Evolutionary conservation across 176 grass and related monocot species (phyloP).

Genomic region (Zoysia japonica): DNA sequence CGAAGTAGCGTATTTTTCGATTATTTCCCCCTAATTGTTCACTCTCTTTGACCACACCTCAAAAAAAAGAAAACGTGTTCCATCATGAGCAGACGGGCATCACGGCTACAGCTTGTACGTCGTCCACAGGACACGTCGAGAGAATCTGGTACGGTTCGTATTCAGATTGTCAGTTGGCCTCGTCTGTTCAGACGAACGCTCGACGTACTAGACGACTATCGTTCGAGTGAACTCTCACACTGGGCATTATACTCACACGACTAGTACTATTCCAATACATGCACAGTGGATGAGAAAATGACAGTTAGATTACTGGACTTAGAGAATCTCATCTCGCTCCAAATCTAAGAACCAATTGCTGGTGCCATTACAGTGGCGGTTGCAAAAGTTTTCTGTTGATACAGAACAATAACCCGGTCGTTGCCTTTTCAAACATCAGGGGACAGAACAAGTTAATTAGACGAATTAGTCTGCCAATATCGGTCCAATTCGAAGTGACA

Average conservation of each 20-base stretch:
- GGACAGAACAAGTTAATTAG: background rate
- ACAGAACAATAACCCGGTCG: background rate
- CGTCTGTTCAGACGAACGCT: background rate
- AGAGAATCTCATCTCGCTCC: background rate
- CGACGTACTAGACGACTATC: conserved; percentile 8
- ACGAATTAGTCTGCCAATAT: too few species aligned
- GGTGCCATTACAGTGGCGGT: background rate
- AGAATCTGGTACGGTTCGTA: background rate
- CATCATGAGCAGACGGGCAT: background rate
- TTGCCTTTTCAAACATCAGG: background rate
- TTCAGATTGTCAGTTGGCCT: background rate
- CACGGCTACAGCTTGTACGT: too few species aligned
- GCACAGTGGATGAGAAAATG: background rate
- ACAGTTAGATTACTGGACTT: background rate
- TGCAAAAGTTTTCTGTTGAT: conserved; percentile 2
- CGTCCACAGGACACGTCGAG: background rate
- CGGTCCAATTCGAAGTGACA: background rate
- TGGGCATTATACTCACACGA: too few species aligned
- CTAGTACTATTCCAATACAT: background rate
- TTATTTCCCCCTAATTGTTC: too few species aligned
- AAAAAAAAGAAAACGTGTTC: too few species aligned
- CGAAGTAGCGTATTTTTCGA: too few species aligned
- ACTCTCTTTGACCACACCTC: too few species aligned
- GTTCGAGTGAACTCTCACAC: conserved; percentile 5
- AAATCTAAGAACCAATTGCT: background rate